Conservation (phyloP, 78 protist genomes). For the Chrysochromulina tobinii region DNA sequence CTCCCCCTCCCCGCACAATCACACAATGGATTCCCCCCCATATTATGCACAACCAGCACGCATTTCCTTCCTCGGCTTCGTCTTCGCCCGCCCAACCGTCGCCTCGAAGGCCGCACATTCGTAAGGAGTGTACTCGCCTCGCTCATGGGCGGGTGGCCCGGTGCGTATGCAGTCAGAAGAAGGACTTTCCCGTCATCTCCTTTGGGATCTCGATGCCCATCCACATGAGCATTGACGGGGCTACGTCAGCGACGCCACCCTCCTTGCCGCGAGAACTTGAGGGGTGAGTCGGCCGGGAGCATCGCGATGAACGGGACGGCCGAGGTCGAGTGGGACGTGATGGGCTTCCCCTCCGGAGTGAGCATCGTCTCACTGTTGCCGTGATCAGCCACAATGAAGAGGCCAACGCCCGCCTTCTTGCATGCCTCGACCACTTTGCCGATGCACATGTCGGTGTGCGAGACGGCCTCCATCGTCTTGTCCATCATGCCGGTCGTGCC, state of each 20-base stretch:
- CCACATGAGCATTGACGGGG: constrained; percentile 26
- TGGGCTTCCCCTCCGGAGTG: not conserved
- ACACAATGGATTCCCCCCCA: too few species aligned
- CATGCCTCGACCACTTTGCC: constrained; percentile 36
- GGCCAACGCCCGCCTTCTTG: constrained; percentile 5
- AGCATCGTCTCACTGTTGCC: constrained; percentile 38
- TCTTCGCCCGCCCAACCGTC: too few species aligned
- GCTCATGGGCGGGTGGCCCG: too few species aligned
- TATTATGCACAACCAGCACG: too few species aligned
- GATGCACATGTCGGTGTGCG: not conserved
- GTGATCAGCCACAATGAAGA: constrained; percentile 42
- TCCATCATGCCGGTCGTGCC: too few species aligned
- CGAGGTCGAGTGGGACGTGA: constrained; percentile 43
- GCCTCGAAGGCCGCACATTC: too few species aligned
- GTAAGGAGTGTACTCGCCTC: too few species aligned
- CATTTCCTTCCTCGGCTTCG: too few species aligned
- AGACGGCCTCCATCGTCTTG: not conserved
- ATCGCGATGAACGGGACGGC: not conserved
- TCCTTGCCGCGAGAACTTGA: not conserved
- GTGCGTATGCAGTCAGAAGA: not conserved
- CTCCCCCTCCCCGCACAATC: too few species aligned
- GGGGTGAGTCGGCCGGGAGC: not conserved
- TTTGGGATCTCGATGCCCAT: constrained; percentile 29
- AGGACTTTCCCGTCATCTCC: constrained; percentile 36
- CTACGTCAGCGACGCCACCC: not conserved